phyloP scores from a whole-genome alignment of 169 alveolate genomes.

The Plasmodium billcollinsi region DNA sequence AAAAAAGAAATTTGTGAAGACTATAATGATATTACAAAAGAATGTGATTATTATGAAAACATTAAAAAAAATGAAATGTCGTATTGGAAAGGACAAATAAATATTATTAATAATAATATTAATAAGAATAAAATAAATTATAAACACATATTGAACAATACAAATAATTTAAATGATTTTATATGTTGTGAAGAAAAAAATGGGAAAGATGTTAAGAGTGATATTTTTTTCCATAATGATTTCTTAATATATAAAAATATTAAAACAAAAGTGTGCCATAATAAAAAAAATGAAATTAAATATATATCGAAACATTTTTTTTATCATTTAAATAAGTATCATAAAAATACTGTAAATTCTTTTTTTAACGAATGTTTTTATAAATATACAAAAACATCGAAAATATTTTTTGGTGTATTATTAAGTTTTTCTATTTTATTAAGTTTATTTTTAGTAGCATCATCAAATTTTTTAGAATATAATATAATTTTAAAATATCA shows the following conservation, averaged over 20 bases:
- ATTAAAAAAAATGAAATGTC: too few relatives aligned
- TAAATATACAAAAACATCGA: conserved; percentile 60
- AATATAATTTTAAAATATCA: conserved; percentile 60
- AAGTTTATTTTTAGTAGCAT: conserved; percentile 38
- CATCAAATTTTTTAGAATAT: conserved; percentile 63
- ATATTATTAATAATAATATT: too few relatives aligned
- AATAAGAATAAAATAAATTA: too few relatives aligned
- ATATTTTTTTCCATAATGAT: conserved; percentile 31
- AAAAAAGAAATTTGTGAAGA: too few relatives aligned
- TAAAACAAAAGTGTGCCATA: conserved; percentile 3
- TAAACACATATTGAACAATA: too few relatives aligned
- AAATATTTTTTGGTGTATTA: conserved; percentile 63
- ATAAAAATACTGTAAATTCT: conserved; percentile 20
- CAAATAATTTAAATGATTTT: too few relatives aligned
- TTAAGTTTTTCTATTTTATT: conserved; percentile 47
- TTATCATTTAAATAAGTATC: conserved; percentile 54
- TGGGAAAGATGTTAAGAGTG: too few relatives aligned
- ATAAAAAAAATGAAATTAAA: conserved; percentile 1
- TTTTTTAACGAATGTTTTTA: conserved; percentile 18
- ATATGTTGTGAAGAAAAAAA: too few relatives aligned
- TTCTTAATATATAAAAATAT: conserved; percentile 37
- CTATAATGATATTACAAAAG: too few relatives aligned
- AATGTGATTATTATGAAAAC: too few relatives aligned
- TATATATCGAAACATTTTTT: conserved; percentile 46
- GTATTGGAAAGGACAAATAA: too few relatives aligned